Percentiles rank a stretch among this genome's conserved stretches.
phyloP scores from a whole-genome alignment of 2,329 filamentous ascomycete genomes.

The Orbilia oligospora region DNA sequence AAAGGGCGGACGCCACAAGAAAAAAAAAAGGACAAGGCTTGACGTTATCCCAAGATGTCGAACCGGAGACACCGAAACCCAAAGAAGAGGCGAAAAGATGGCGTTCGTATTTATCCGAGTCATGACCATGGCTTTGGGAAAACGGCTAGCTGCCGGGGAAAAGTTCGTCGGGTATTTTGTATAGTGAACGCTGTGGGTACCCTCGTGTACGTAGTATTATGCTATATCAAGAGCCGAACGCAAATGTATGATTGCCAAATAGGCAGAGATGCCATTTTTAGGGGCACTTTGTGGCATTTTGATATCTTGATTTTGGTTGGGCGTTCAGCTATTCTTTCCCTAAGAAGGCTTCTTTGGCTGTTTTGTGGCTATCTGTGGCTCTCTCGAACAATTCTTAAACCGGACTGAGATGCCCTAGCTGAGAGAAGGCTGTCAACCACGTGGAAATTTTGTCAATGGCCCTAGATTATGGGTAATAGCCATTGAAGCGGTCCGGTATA shows the following conservation, averaged over 20 bases:
- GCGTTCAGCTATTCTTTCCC: conserved; percentile 23
- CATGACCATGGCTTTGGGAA: conserved; percentile 45
- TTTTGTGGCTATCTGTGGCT: conserved; percentile 46
- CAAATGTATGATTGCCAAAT: no score
- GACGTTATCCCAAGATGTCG: conserved; percentile 16
- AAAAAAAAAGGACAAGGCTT: background rate
- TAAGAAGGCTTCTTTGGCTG: background rate
- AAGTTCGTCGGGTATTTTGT: conserved; percentile 28
- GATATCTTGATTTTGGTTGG: background rate
- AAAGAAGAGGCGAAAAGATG: conserved; percentile 31
- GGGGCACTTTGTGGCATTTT: conserved; percentile 8
- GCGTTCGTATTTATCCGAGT: conserved; percentile 42
- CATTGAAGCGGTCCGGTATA: conserved; percentile 45
- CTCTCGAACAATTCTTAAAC: conserved; percentile 38
- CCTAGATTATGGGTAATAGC: conserved; percentile 3
- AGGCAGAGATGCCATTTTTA: conserved; percentile 20
- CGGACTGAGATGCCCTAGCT: background rate
- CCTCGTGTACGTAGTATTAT: background rate
- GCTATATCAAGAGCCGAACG: no score
- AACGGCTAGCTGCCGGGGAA: background rate
- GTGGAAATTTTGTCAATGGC: conserved; percentile 28
- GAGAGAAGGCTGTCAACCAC: conserved; percentile 52
- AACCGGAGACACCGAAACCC: conserved; percentile 54
- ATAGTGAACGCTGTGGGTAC: background rate
- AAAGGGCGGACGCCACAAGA: conserved; percentile 16